Evolutionary conservation across 73 alveolate genomes (phyloP), one percentile per base, ranked within the genome.

Genomic region (Paraurostyla sp.): DNA sequence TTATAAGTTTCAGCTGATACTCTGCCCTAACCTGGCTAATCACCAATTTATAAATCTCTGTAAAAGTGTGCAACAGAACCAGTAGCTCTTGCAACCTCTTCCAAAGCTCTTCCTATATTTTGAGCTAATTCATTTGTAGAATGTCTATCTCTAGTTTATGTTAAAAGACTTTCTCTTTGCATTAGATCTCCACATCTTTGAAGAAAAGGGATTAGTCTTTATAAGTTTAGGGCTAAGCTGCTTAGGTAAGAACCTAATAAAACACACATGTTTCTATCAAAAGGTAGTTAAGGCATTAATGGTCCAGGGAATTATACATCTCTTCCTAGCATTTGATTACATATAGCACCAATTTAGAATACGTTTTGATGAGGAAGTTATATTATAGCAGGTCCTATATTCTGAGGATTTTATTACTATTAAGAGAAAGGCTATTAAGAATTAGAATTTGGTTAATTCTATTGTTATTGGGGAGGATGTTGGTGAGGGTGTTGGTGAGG

Each of bases 241-340:
- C 35, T 42, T 40, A 88, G 15, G 48, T 41, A 88, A 0, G 91
- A 80, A 0, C 94, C 94, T 33, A 88, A 32, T 11, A 88, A 1
- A 20, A 42, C 81, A 0, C 36, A 20, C 45, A 86, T 27, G 27
- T 88, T 80, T 33, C 94, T 57, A 0, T 36, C 87, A 16, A 68
- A 36, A 11, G 91, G 91, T 7, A 52, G 33, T 4, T 87, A 71
- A 18, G 94, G 94, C 88, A 88, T 68, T 29, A 83, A 42, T 25
- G 94, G 94, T 41, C 94, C 94, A 0, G 94, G 94, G 71, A 88
- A 80, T 25, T 45, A 23, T 32, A 87, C 32, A 18, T 56, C 85
- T 15, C 56, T 40, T 29, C 94, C 94, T 73, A 80, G 25, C 83
- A 88, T 15, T 43, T 80, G 62, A 59, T 78, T 88, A 42, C 88